Conservation (phyloP, 1,139 yeast species). For the Geotrichum reessii region DNA sequence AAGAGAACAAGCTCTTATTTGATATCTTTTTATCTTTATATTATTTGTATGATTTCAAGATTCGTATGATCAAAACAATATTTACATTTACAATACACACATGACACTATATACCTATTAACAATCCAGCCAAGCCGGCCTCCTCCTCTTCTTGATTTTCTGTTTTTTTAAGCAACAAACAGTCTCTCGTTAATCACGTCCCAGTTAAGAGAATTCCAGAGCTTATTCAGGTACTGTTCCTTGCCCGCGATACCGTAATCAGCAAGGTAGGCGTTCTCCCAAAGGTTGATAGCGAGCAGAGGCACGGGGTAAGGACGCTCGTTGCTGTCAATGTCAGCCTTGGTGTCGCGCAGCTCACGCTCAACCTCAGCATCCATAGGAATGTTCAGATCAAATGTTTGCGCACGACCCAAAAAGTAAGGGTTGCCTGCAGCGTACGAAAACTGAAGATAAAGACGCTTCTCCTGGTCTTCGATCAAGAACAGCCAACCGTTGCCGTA, state of each 20-base stretch:
- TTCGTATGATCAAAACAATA: background rate
- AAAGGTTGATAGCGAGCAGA: slow-evolving; percentile 68
- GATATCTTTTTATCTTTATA: background rate
- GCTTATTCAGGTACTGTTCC: slow-evolving; percentile 63
- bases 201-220: slow-evolving; percentile 85
- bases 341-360: slow-evolving; percentile 41
- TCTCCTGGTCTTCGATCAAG: slow-evolving; percentile 67
- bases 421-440: slow-evolving; percentile 89
- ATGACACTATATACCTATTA: background rate
- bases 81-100: background rate
- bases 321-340: slow-evolving; percentile 41
- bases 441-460: slow-evolving; percentile 56
- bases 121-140: background rate
- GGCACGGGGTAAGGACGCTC: slow-evolving; percentile 71
- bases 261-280: slow-evolving; percentile 80
- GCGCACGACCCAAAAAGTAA: slow-evolving; percentile 69
- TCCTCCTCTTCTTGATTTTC: background rate
- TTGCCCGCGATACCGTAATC: slow-evolving; percentile 83
- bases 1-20: background rate
- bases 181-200: slow-evolving; percentile 48
- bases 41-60: background rate
- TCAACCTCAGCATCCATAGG: slow-evolving; percentile 47
- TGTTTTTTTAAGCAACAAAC: slow-evolving; percentile 24
- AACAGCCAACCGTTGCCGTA: slow-evolving; percentile 86
- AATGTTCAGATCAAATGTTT: slow-evolving; percentile 69